Base-by-base conservation (phyloP, 2,329 filamentous ascomycete species). In the Diatrype stigma region DNA sequence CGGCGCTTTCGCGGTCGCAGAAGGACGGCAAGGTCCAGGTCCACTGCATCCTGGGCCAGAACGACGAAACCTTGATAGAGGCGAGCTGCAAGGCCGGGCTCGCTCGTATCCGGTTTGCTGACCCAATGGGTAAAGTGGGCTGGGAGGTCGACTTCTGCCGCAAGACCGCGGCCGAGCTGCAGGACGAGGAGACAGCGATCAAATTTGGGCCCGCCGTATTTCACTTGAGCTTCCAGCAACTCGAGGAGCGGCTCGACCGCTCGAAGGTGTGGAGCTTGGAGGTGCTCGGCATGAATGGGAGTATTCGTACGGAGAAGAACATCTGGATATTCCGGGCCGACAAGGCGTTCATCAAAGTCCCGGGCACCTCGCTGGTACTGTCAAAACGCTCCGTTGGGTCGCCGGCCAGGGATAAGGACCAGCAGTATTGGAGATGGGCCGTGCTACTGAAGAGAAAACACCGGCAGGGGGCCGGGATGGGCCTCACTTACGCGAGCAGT, bases 281-380 rank as follows among this genome's bases (percentile, higher is more conserved):
- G 1, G 60, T 67, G 12, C 57, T 75, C 4, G 68, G 62, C 1
- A 67, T 70, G 63, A 76, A 77, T 52, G 74, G 73, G 10, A 71
- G 70, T 51, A 11, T 17, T 11, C 60, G 66, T 34, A 60, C 53
- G 6, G 60, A 50, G 1, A 50, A 69, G 10, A 50, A 74, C 50
- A 56, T 70, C 1, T 72, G 70, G 66, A 62, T 56, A 7, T 48
- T 71, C 3, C 59, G 74, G 42, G 47, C 55, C 7, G 60, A 56
- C 34, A 57, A 52, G 30, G 51, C 64, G 1, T 70, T 61, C 48
- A 60, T 78, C 40, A 62, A 57, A 4, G 64, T 77, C 19, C 72
- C 73, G 0, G 69, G 69, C 6, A 71, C 66, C 10, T 56, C 59
- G 2, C 58, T 75, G 16, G 55, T 65, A 1, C 64, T 78, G 7